Base-by-base conservation (phyloP, 257 asterid species). In the Lavandula angustifolia region DNA sequence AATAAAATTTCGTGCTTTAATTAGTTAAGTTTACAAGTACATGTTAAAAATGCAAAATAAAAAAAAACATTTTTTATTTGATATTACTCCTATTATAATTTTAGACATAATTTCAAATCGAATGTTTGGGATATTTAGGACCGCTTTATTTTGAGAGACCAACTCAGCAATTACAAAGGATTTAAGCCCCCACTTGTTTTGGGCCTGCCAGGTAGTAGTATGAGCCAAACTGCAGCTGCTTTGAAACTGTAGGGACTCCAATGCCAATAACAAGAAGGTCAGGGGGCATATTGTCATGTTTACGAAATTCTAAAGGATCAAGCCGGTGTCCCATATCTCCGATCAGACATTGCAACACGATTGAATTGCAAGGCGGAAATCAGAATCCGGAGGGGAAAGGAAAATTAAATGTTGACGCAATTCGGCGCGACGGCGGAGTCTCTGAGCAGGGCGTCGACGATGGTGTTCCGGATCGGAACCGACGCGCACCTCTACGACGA, bases 401-500 rank as follows among this genome's bases (percentile, higher is more conserved):
- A 37, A 17, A 33, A 2, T 3, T 1, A 66, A 49, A 86, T 83
- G 97, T 81, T 92, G 77, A 64, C 91, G 49, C 95, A 85, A 61
- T 87, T 92, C 70, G 95, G 96, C 8, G 87, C 92, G 41, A 83
- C 97, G 80, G 92, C 94, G 71, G 96, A 92, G 54, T 85, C 97
- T 13, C 76, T 92, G 70, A 86, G 95, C 88, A 92, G 87, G 83
- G 97, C 99, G 54, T 89, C 99, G 65, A 82, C 88, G 50, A 69
- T 94, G 94, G 82, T 88, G 70, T 94, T 87, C 47, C 87, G 97
- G 68, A 89, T 94, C 81, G 97, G 99, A 9, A 87, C 95, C 66
- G 96, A 94, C 64, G 99, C 95, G 31, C 94, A 87, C 68, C 95
- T 94, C 40, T 90, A 94, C 79, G 97, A 94, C 72, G 97, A 94